Evolutionary conservation across 2,329 filamentous ascomycete species (phyloP).

Genomic region (Epichloe brachyelytri): DNA sequence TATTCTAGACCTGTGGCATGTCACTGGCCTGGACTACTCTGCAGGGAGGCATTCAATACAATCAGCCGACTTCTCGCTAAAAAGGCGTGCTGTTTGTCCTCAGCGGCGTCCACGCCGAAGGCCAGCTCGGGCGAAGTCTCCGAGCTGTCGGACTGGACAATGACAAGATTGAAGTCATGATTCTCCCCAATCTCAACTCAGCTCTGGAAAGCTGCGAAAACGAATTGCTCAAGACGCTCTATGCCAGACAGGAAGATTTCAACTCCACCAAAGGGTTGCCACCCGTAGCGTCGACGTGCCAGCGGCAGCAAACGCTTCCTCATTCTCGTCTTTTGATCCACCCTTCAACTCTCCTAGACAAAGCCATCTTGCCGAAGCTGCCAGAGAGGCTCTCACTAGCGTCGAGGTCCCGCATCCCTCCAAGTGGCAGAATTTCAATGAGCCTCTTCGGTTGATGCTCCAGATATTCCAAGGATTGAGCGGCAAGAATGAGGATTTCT

Average conservation of each 20-base stretch:
- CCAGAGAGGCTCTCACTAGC: slow-evolving; percentile 60
- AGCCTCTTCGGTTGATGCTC: slow-evolving; percentile 81
- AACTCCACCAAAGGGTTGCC: slow-evolving; percentile 29
- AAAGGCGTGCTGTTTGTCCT: slow-evolving; percentile 72
- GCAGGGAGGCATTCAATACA: slow-evolving; percentile 90
- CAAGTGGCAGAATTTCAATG: slow-evolving; percentile 76
- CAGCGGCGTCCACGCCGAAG: slow-evolving; percentile 66
- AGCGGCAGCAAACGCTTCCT: slow-evolving; percentile 17
- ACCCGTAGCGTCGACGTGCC: slow-evolving; percentile 38
- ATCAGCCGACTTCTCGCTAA: slow-evolving; percentile 73
- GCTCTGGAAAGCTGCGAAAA: slow-evolving; percentile 93
- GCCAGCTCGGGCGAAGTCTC: slow-evolving; percentile 64
- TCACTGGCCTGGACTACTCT: slow-evolving; percentile 90
- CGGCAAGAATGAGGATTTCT: slow-evolving; percentile 83
- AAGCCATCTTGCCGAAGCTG: slow-evolving; percentile 64
- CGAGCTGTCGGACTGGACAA: slow-evolving; percentile 72
- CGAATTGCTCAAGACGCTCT: slow-evolving; percentile 72
- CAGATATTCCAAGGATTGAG: slow-evolving; percentile 91
- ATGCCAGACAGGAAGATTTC: slow-evolving; percentile 53
- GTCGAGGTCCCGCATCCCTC: slow-evolving; percentile 44
- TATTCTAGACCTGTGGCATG: slow-evolving; percentile 76
- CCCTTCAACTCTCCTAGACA: slow-evolving; percentile 68
- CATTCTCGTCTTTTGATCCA: slow-evolving; percentile 22
- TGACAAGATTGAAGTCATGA: slow-evolving; percentile 58
- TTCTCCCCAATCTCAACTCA: slow-evolving; percentile 84